Conservation (phyloP, 805 yeast species). For the Kodamaea neixiangensis region DNA sequence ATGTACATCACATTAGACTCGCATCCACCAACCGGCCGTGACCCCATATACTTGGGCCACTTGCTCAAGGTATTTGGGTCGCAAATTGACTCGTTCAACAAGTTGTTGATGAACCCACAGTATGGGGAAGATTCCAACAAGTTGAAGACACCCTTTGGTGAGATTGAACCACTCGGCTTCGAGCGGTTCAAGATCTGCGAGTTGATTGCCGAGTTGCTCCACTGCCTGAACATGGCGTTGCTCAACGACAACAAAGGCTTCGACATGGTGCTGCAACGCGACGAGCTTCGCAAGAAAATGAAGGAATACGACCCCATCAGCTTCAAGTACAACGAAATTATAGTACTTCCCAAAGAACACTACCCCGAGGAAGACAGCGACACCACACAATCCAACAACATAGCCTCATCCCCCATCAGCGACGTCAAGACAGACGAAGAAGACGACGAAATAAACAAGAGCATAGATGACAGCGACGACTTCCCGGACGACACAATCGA, state of each 20-base stretch:
- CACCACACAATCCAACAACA: conserved; percentile 9
- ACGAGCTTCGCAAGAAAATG: conserved; percentile 40
- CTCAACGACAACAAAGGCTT: conserved; percentile 46
- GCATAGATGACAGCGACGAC: conserved; percentile 11
- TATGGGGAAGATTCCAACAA: conserved; percentile 18
- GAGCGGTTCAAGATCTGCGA: conserved; percentile 50
- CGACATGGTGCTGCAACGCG: conserved; percentile 42
- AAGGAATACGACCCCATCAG: conserved; percentile 45
- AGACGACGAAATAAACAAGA: conserved; percentile 13
- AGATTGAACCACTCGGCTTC: conserved; percentile 44
- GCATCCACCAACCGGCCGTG: conserved; percentile 51
- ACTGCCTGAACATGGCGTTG: conserved; percentile 49
- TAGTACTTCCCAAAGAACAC: conserved; percentile 32
- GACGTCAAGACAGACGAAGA: conserved; percentile 13
- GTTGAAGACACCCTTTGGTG: conserved; percentile 29
- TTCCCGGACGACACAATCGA: conserved; percentile 37
- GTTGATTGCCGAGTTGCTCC: conserved; percentile 47
- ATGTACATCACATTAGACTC: conserved; percentile 46
- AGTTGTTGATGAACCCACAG: conserved; percentile 29
- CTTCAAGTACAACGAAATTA: conserved; percentile 47
- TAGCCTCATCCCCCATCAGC: neutral
- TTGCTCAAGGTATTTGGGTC: conserved; percentile 42
- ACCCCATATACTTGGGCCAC: conserved; percentile 48
- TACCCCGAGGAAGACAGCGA: conserved; percentile 14
- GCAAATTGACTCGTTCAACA: conserved; percentile 38